phyloP scores from a whole-genome alignment of 768 basidiomycete species.

The Paxillus rubicundulus region DNA sequence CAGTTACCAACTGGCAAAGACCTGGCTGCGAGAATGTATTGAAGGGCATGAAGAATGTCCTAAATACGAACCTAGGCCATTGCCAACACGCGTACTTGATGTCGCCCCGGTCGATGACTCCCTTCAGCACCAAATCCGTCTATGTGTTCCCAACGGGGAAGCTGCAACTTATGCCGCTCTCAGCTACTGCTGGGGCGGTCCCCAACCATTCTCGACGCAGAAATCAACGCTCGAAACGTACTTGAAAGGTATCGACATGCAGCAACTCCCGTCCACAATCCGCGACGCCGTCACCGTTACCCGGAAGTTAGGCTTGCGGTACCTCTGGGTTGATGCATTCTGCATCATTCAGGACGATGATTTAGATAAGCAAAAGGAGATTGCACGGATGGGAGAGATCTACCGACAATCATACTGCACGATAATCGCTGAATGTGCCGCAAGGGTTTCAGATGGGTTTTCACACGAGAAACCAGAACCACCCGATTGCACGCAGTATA shows the following conservation, averaged over 20 bases:
- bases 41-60: background rate
- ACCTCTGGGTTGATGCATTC: constrained; percentile 26
- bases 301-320: constrained; percentile 19
- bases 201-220: constrained; percentile 7
- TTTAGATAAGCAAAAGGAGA: constrained; percentile 15
- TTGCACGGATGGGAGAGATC: constrained; percentile 20
- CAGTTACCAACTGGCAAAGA: background rate
- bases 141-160: background rate
- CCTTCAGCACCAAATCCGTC: background rate
- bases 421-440: constrained; percentile 14
- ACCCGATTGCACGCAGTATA: background rate
- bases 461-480: background rate
- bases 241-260: background rate
- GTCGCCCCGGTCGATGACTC: background rate
- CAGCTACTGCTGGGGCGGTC: constrained; percentile 25
- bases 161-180: constrained; percentile 15
- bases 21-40: background rate
- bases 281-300: constrained; percentile 22
- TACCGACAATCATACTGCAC: constrained; percentile 18
- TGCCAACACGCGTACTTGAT: background rate
- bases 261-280: constrained; percentile 21
- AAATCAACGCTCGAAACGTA: constrained; percentile 3
- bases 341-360: constrained; percentile 22
- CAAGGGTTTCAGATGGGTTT: background rate
- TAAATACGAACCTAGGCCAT: background rate